A percentile compares a stretch with the other conserved stretches of the same genome.
Conservation (phyloP, 345 rosid genomes). For the Populus pruinosa region DNA sequence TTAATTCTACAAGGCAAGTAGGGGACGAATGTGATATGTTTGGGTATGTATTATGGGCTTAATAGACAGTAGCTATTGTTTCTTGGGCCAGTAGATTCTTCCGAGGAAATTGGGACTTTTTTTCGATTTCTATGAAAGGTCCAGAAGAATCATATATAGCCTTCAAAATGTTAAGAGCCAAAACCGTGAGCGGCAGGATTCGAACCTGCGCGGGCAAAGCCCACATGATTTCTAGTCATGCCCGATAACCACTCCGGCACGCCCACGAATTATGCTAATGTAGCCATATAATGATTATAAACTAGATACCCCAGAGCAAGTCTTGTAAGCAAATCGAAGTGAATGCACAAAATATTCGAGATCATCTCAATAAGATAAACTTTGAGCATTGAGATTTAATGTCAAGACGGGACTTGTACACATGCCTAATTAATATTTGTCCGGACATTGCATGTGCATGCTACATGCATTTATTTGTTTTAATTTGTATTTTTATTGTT, state of each 20-base stretch:
- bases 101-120: not conserved
- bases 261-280: conserved; percentile 24
- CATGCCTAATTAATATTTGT: not conserved
- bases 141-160: too few relatives aligned
- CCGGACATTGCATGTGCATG: too few relatives aligned
- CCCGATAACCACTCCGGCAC: conserved; percentile 99
- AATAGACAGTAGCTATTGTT: not conserved
- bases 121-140: too few relatives aligned
- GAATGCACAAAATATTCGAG: not conserved
- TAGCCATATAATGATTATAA: too few relatives aligned
- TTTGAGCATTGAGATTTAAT: not conserved
- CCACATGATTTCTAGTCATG: conserved; percentile 98
- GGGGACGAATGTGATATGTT: too few relatives aligned
- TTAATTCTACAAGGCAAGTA: too few relatives aligned
- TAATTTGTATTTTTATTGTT: too few relatives aligned
- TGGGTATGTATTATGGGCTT: too few relatives aligned
- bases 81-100: not conserved
- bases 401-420: not conserved
- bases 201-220: conserved; percentile 91
- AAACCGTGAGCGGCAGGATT: conserved; percentile 60
- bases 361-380: not conserved
- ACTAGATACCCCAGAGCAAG: too few relatives aligned
- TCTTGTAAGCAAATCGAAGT: not conserved
- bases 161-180: not conserved
- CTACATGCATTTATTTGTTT: too few relatives aligned